Evolutionary conservation across 805 yeast species (phyloP).

Genomic region (Lachancea cidri): DNA sequence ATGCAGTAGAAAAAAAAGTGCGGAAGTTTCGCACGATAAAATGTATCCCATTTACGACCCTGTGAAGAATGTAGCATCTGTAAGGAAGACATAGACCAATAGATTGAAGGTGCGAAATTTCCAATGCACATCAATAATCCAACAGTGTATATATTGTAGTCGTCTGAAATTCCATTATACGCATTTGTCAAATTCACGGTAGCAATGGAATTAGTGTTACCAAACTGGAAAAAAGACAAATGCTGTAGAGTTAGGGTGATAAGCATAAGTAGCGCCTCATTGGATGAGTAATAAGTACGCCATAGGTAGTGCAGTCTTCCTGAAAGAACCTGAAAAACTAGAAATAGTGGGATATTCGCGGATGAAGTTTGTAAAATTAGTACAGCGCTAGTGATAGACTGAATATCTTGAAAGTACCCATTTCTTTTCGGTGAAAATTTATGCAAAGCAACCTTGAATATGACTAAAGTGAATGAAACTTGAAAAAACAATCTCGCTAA

Average conservation of each 20-base stretch:
- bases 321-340: slow-evolving; percentile 31
- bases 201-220: slow-evolving; percentile 88
- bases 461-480: slow-evolving; percentile 21
- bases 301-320: slow-evolving; percentile 7
- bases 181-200: slow-evolving; percentile 88
- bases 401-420: slow-evolving; percentile 12
- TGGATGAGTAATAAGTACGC: slow-evolving; percentile 30
- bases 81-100: slow-evolving; percentile 51
- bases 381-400: slow-evolving; percentile 33
- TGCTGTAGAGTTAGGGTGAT: slow-evolving; percentile 55
- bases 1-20: slow-evolving; percentile 52
- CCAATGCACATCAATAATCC: slow-evolving; percentile 74
- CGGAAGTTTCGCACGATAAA: slow-evolving; percentile 17
- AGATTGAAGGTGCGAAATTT: slow-evolving; percentile 84
- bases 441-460: slow-evolving; percentile 28
- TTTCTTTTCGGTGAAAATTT: slow-evolving; percentile 11
- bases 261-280: slow-evolving; percentile 5
- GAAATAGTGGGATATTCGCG: slow-evolving; percentile 45
- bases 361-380: slow-evolving; percentile 47
- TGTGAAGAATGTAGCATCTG: slow-evolving; percentile 24
- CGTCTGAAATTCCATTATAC: slow-evolving; percentile 71
- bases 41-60: slow-evolving; percentile 14
- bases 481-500: slow-evolving; percentile 34
- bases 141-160: slow-evolving; percentile 64
- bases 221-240: slow-evolving; percentile 76